These are phyloP conservation scores for Calvatia gigantea DNA, from an alignment of 768 basidiomycete genomes.

Conservation along the genomic window DNA sequence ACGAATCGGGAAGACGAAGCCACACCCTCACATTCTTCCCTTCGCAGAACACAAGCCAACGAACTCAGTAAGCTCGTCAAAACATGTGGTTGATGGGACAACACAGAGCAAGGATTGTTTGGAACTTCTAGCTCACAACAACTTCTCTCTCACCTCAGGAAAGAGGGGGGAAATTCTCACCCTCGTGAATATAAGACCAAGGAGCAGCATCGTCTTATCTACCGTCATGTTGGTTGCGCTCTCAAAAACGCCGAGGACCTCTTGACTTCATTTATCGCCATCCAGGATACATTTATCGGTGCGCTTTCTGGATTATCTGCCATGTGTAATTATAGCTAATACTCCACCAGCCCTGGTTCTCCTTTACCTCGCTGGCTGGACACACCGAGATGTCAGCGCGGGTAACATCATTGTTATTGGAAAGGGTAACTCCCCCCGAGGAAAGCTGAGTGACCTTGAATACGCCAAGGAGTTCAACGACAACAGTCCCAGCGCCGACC, in stretches of 20 bases:
- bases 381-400: conserved; percentile 7
- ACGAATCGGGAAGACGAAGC: background rate
- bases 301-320: background rate
- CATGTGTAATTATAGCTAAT: background rate
- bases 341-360: background rate
- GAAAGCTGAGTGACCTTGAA: conserved; percentile 3
- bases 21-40: no score
- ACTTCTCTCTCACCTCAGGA: no score
- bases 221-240: background rate
- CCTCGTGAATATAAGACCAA: background rate
- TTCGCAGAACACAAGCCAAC: no score
- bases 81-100: no score
- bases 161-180: background rate
- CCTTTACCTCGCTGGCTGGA: conserved; percentile 11
- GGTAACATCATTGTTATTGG: conserved; percentile 7
- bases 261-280: background rate
- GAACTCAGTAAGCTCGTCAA: no score
- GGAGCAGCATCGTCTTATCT: background rate
- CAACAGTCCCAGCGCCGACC: background rate
- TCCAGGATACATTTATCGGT: background rate
- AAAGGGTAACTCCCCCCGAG: background rate
- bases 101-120: no score
- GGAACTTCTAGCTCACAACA: no score
- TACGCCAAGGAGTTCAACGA: conserved; percentile 2
- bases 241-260: conserved; percentile 26